A percentile compares a stretch with the other conserved stretches of the same genome.
Evolutionary conservation across 2,329 filamentous ascomycete genomes (phyloP).

Genomic region (Cadophora luteo-olivacea): DNA sequence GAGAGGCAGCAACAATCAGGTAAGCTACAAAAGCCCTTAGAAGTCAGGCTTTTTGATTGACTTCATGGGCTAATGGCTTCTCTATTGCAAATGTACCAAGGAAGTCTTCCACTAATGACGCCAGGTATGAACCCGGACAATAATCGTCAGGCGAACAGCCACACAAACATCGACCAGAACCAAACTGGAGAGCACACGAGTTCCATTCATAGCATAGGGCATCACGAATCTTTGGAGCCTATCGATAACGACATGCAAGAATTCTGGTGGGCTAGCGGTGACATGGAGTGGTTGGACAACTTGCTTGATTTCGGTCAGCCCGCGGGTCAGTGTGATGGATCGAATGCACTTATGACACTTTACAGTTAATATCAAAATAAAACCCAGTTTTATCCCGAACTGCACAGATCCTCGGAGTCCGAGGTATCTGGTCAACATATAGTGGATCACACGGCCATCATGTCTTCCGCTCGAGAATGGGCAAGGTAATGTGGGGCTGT

Average conservation of each 20-base stretch:
- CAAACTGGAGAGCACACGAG: background rate
- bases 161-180: background rate
- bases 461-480: too few relatives aligned
- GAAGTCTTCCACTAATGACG: too few relatives aligned
- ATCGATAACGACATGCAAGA: background rate
- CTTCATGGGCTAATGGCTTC: too few relatives aligned
- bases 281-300: slow-evolving; percentile 4
- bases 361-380: too few relatives aligned
- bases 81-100: too few relatives aligned
- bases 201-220: background rate
- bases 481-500: too few relatives aligned
- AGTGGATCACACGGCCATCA: too few relatives aligned
- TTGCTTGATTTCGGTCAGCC: background rate
- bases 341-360: background rate
- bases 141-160: background rate
- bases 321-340: background rate
- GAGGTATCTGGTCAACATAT: too few relatives aligned
- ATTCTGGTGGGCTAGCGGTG: background rate
- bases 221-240: background rate
- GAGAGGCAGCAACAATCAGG: background rate
- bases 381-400: too few relatives aligned
- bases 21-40: background rate
- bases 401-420: too few relatives aligned
- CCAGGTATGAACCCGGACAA: too few relatives aligned
- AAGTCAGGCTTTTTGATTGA: too few relatives aligned